Evolutionary conservation across 2,329 filamentous ascomycete genomes (phyloP).

Genomic region (Dothistroma pini): DNA sequence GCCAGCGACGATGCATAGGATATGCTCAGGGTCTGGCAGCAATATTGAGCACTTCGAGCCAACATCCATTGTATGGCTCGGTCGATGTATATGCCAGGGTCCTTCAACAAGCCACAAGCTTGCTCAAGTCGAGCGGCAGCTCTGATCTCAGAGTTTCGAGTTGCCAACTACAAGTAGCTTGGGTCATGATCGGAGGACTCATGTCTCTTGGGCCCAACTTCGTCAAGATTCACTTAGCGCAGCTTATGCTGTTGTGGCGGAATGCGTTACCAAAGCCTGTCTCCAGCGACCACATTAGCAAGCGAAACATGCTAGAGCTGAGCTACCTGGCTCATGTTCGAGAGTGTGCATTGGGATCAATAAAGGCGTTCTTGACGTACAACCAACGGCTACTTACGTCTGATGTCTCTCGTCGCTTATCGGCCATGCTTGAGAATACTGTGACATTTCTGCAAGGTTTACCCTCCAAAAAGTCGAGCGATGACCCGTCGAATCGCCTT

Average conservation of each 20-base stretch:
- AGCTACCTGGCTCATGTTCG: constrained; percentile 92
- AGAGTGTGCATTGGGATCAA: constrained; percentile 88
- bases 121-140: constrained; percentile 88
- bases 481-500: constrained; percentile 80
- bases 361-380: constrained; percentile 88
- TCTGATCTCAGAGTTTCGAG: constrained; percentile 87
- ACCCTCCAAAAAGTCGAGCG: constrained; percentile 76
- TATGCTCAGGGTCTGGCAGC: constrained; percentile 90
- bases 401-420: constrained; percentile 89
- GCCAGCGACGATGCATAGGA: constrained; percentile 78
- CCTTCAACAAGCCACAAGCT: constrained; percentile 81
- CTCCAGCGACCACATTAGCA: constrained; percentile 83
- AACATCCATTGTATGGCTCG: constrained; percentile 87
- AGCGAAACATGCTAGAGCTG: constrained; percentile 79
- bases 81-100: constrained; percentile 93
- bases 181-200: constrained; percentile 92
- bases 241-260: constrained; percentile 91
- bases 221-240: constrained; percentile 95
- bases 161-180: constrained; percentile 95
- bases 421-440: constrained; percentile 92
- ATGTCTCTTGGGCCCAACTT: constrained; percentile 98
- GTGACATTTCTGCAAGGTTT: constrained; percentile 83
- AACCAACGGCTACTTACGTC: constrained; percentile 88
- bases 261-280: constrained; percentile 93
- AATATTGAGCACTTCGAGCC: constrained; percentile 81